Conservation (phyloP, 441 rosid genomes). For the Lepidium campestre region DNA sequence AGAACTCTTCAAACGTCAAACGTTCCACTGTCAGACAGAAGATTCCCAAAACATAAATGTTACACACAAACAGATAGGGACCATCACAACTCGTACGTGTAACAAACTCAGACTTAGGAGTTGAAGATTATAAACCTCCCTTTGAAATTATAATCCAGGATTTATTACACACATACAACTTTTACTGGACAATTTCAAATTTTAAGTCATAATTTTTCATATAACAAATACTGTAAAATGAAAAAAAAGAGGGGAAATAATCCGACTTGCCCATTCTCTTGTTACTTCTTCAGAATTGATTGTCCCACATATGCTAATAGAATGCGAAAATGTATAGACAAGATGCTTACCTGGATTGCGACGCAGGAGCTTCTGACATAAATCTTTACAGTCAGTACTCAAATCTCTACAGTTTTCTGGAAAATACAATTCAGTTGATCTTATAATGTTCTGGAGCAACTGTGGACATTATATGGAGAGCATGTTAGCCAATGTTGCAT, state of each 20-base stretch:
- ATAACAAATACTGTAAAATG: not conserved
- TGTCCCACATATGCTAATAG: not conserved
- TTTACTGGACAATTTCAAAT: not conserved
- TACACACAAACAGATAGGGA: not conserved
- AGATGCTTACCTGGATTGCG: constrained; percentile 75
- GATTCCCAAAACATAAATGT: not conserved
- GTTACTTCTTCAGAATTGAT: not conserved
- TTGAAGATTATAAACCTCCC: not conserved
- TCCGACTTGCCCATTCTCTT: not conserved
- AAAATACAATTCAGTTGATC: constrained; percentile 72
- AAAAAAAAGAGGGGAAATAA: not conserved
- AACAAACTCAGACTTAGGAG: not conserved
- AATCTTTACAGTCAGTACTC: constrained; percentile 71
- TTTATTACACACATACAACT: not conserved
- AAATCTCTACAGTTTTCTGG: constrained; percentile 52
- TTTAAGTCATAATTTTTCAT: not conserved
- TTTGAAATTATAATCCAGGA: not conserved
- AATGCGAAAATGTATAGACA: not conserved
- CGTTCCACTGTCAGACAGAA: constrained; percentile 55
- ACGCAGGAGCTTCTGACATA: constrained; percentile 84
- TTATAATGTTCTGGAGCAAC: constrained; percentile 89
- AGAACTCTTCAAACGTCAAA: constrained; percentile 70
- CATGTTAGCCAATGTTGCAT: constrained; percentile 9
- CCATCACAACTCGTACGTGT: not conserved
- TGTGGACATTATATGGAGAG: constrained; percentile 31